Evolutionary conservation across 768 basidiomycete species (phyloP).

Genomic region (Grammothele lineata): DNA sequence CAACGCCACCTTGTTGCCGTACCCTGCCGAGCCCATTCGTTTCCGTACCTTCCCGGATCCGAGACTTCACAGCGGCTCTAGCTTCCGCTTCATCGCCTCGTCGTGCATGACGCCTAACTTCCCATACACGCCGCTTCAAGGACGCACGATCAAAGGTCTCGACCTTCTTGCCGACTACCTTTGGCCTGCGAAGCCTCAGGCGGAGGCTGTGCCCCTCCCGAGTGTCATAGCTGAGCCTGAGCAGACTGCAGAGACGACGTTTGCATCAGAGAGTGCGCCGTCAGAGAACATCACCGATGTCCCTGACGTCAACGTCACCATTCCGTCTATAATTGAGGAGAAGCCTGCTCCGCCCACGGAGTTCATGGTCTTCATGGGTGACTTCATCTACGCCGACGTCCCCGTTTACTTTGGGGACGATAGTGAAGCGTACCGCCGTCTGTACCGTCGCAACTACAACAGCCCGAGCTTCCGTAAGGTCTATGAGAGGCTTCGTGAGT

Average conservation of each 20-base stretch:
- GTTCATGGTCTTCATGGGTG: conserved; percentile 69
- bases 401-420: conserved; percentile 59
- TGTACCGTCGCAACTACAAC: conserved; percentile 65
- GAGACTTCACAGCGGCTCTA: conserved; percentile 44
- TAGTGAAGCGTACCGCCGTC: conserved; percentile 53
- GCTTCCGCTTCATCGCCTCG: conserved; percentile 66
- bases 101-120: conserved; percentile 71
- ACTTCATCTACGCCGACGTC: conserved; percentile 75
- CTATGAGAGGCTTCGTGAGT: conserved; percentile 67
- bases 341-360: conserved; percentile 33
- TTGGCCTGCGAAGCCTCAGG: conserved; percentile 22
- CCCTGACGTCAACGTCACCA: not conserved
- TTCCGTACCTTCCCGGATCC: conserved; percentile 79
- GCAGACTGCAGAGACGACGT: not conserved
- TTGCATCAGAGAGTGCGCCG: not conserved
- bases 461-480: conserved; percentile 62
- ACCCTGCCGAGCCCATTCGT: conserved; percentile 44
- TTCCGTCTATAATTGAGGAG: not conserved
- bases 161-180: conserved; percentile 59
- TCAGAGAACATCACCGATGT: conserved; percentile 6
- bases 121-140: conserved; percentile 58
- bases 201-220: no score
- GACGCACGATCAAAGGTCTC: conserved; percentile 55
- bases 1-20: conserved; percentile 45
- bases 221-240: not conserved